Percentiles rank a stretch among this genome's conserved stretches.
phyloP scores from a whole-genome alignment of 2,329 filamentous ascomycete species.

The Akanthomyces muscarius region DNA sequence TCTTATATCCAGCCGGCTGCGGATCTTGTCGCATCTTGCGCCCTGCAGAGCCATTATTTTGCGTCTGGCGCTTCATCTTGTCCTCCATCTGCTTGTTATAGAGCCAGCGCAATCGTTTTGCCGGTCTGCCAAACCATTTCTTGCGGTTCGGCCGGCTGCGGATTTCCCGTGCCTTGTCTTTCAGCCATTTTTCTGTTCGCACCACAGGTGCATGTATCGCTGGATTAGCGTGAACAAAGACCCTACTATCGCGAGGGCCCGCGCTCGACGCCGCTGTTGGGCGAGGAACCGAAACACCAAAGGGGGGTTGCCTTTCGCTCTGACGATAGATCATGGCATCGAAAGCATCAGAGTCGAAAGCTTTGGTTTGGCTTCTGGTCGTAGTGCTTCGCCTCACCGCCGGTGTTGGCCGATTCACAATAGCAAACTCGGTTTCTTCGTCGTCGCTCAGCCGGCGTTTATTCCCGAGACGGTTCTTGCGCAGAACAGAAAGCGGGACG shows the following conservation, averaged over 20 bases:
- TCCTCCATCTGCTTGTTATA: slow-evolving; percentile 22
- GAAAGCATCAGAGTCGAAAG: slow-evolving; percentile 20
- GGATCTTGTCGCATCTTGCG: slow-evolving; percentile 23
- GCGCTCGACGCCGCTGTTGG: background rate
- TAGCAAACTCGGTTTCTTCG: background rate
- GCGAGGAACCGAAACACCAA: slow-evolving; percentile 6
- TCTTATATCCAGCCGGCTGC: slow-evolving; percentile 27
- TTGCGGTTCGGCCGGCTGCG: slow-evolving; percentile 46
- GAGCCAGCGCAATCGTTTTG: slow-evolving; percentile 34
- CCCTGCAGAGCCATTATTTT: background rate
- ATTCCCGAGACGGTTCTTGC: background rate
- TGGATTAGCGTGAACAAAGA: slow-evolving; percentile 48
- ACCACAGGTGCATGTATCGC: slow-evolving; percentile 44
- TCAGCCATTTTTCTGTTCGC: slow-evolving; percentile 43
- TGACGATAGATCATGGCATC: slow-evolving; percentile 20
- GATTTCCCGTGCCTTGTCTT: slow-evolving; percentile 48
- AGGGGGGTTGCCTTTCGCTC: slow-evolving; percentile 10
- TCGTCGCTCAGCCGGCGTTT: background rate
- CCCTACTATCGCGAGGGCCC: slow-evolving; percentile 26
- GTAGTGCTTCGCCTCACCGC: background rate
- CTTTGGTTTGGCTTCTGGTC: background rate
- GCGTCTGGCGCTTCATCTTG: slow-evolving; percentile 18
- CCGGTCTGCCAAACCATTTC: slow-evolving; percentile 45
- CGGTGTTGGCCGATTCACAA: background rate
- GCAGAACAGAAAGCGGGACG: background rate